phyloP scores from a whole-genome alignment of 257 asterid genomes.

The Striga asiatica region DNA sequence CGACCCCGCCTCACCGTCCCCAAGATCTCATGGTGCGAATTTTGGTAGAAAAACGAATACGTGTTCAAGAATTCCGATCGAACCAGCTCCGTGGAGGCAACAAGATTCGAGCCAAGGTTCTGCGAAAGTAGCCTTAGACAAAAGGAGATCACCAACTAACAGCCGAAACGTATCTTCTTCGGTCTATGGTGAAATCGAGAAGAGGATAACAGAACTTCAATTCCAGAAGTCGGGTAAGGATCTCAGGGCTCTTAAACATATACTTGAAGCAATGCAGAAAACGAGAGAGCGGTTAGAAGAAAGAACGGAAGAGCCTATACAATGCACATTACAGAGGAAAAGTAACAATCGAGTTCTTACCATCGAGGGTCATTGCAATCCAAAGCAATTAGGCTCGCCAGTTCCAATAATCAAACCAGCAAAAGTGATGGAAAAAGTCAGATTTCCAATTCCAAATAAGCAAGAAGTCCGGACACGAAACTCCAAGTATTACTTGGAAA shows the following conservation, averaged over 20 bases:
- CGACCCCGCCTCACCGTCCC: slow-evolving; percentile 36
- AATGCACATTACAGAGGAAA: slow-evolving; percentile 21
- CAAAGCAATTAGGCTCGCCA: slow-evolving; percentile 32
- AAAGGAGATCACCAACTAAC: slow-evolving; percentile 25
- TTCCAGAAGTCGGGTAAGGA: slow-evolving; percentile 75
- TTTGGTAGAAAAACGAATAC: slow-evolving; percentile 25
- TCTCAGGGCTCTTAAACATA: slow-evolving; percentile 88
- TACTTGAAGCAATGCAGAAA: slow-evolving; percentile 80
- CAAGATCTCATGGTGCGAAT: slow-evolving; percentile 21
- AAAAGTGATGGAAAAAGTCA: slow-evolving; percentile 21
- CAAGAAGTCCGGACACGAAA: slow-evolving; percentile 23
- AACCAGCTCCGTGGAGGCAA: slow-evolving; percentile 82
- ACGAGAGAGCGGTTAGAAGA: slow-evolving; percentile 43
- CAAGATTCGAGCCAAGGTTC: slow-evolving; percentile 30
- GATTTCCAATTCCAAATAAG: slow-evolving; percentile 22
- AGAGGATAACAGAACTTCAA: slow-evolving; percentile 70
- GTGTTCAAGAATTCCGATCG: slow-evolving; percentile 55
- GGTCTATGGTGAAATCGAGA: slow-evolving; percentile 76
- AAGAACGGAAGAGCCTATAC: slow-evolving; percentile 29
- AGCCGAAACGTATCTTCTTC: slow-evolving; percentile 36
- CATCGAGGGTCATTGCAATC: slow-evolving; percentile 24
- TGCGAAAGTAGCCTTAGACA: slow-evolving; percentile 30
- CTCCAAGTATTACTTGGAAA: slow-evolving; percentile 20
- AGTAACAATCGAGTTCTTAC: slow-evolving; percentile 19
- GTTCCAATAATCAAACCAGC: slow-evolving; percentile 31